A percentile compares a stretch with the other conserved stretches of the same genome.
Evolutionary conservation across 1,284 basidiomycete genomes (phyloP).

Genomic region (Xerocomus nothofagi): DNA sequence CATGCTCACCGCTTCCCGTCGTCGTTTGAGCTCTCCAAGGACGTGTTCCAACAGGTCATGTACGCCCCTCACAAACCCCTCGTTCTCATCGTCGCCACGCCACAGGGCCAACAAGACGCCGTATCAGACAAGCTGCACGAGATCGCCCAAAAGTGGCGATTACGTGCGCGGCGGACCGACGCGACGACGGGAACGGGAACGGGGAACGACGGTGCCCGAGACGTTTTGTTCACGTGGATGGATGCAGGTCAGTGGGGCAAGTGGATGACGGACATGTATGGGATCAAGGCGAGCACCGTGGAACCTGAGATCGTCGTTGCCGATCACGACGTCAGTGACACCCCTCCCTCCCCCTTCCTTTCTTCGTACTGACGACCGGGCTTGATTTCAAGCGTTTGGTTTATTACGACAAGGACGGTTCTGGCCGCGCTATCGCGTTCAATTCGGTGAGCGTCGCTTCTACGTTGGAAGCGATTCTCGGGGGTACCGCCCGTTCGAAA

Average conservation of each 20-base stretch:
- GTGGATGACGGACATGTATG: conserved; percentile 90
- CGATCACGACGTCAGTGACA: conserved; percentile 61
- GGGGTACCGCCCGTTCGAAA: conserved; percentile 55
- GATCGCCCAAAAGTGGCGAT: conserved; percentile 67
- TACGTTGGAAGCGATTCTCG: conserved; percentile 67
- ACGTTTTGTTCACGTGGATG: conserved; percentile 86
- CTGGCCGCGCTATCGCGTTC: conserved; percentile 54
- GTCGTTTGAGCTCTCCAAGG: conserved; percentile 66
- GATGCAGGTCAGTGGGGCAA: conserved; percentile 76
- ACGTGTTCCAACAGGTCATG: conserved; percentile 82
- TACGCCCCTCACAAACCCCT: conserved; percentile 69
- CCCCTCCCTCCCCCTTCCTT: neutral
- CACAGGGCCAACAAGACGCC: conserved; percentile 37
- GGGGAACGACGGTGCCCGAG: conserved; percentile 37
- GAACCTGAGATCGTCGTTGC: conserved; percentile 69
- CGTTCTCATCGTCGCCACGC: conserved; percentile 71
- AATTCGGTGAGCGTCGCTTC: conserved; percentile 61
- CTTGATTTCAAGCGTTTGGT: conserved; percentile 52
- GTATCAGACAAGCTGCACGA: conserved; percentile 51
- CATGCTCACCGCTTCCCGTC: conserved; percentile 69
- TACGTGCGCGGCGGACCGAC: conserved; percentile 41
- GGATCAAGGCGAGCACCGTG: conserved; percentile 46
- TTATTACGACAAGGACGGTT: conserved; percentile 62
- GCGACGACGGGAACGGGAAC: too few species aligned
- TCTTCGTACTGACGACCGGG: too few species aligned